phyloP scores from a whole-genome alignment of 306 rosid species.

The Phaseolus lunatus region DNA sequence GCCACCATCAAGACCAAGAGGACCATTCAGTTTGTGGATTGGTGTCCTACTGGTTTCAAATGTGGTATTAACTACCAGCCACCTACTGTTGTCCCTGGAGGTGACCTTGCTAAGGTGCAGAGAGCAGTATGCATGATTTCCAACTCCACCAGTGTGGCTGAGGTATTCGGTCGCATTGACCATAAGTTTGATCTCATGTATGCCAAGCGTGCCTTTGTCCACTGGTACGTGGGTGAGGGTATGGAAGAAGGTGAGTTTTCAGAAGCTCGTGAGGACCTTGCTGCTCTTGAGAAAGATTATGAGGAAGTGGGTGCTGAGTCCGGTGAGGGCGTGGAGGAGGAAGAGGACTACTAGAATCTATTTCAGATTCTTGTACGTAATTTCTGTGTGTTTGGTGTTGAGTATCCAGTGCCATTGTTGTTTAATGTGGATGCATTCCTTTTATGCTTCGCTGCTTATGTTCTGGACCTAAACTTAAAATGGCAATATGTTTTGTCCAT shows the following conservation, averaged over 20 bases:
- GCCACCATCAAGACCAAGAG: conserved; percentile 91
- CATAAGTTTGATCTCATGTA: conserved; percentile 95
- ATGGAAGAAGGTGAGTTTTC: conserved; percentile 99
- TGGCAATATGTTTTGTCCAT: background rate
- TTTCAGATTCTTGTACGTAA: background rate
- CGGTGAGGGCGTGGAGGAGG: conserved; percentile 79
- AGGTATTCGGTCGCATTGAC: conserved; percentile 89
- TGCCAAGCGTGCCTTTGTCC: conserved; percentile 91
- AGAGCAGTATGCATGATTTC: conserved; percentile 94
- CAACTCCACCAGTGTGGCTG: conserved; percentile 91
- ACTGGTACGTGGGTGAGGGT: conserved; percentile 98
- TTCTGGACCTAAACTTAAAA: background rate
- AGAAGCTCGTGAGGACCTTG: conserved; percentile 96
- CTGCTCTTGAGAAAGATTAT: conserved; percentile 91
- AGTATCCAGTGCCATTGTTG: background rate
- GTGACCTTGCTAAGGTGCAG: conserved; percentile 95
- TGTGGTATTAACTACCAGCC: conserved; percentile 97
- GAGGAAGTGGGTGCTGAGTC: conserved; percentile 97
- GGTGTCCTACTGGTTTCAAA: conserved; percentile 98
- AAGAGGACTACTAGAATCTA: conserved; percentile 65
- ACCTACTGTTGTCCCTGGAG: conserved; percentile 93
- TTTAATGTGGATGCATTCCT: background rate
- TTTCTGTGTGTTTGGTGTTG: background rate
- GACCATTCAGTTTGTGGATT: conserved; percentile 89
- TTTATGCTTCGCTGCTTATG: background rate